phyloP scores from a whole-genome alignment of 495 filamentous ascomycete genomes.

The Aspergillus nanangensis region DNA sequence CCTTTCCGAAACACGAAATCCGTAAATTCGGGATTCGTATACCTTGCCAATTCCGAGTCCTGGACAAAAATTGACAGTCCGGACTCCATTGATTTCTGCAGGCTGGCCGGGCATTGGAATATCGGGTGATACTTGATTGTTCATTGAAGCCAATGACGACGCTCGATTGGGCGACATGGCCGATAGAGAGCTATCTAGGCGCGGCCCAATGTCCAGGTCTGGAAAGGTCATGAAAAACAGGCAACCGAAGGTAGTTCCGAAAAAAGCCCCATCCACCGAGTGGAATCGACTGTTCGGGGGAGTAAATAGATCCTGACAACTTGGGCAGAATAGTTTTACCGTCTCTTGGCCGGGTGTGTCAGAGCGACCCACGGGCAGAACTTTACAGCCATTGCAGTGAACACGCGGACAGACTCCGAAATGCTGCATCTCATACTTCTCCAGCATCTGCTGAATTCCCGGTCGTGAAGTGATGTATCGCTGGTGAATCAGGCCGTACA shows the following conservation, averaged over 20 bases:
- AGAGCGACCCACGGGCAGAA: slow-evolving; percentile 86
- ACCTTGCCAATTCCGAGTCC: slow-evolving; percentile 78
- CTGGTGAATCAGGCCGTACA: slow-evolving; percentile 97
- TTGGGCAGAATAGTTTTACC: slow-evolving; percentile 96
- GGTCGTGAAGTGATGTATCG: slow-evolving; percentile 97
- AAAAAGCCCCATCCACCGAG: slow-evolving; percentile 97
- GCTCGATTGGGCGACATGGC: slow-evolving; percentile 24
- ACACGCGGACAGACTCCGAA: slow-evolving; percentile 92
- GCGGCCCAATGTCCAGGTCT: slow-evolving; percentile 70
- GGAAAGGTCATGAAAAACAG: slow-evolving; percentile 99
- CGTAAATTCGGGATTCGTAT: slow-evolving; percentile 95
- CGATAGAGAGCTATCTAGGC: slow-evolving; percentile 18
- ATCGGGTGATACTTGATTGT: slow-evolving; percentile 20
- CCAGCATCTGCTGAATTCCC: slow-evolving; percentile 97
- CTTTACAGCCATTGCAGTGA: slow-evolving; percentile 78
- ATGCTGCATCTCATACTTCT: slow-evolving; percentile 95
- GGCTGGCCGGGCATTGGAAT: slow-evolving; percentile 44
- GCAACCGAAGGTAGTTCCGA: slow-evolving; percentile 90
- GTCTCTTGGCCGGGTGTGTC: slow-evolving; percentile 96
- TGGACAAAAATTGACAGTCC: slow-evolving; percentile 76
- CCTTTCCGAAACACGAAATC: slow-evolving; percentile 86
- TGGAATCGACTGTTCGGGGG: slow-evolving; percentile 97
- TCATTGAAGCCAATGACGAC: slow-evolving; percentile 30
- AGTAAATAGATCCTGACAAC: slow-evolving; percentile 94
- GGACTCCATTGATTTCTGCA: slow-evolving; percentile 74